A percentile compares a stretch with the other conserved stretches of the same genome.
These are phyloP conservation scores for Nidularia pulvinata DNA, from an alignment of 768 basidiomycete species.

Conservation along the genomic window DNA sequence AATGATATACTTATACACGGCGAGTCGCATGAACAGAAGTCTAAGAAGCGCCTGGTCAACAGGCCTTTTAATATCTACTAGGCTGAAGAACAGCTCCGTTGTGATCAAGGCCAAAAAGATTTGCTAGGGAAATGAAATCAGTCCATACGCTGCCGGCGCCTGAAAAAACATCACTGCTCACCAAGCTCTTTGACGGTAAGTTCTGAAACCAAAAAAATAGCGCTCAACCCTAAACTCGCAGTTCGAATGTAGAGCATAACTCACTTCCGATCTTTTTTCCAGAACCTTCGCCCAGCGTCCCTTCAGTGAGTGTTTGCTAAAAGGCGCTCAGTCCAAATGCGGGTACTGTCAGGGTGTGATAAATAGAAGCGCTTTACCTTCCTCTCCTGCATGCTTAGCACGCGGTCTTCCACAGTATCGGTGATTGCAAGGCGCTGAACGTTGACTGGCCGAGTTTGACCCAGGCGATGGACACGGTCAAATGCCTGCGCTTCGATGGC, in stretches of 20 bases:
- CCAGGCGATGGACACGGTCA: conserved; percentile 58
- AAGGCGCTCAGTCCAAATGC: not conserved
- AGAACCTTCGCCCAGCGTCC: conserved; percentile 59
- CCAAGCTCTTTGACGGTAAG: not conserved
- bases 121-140: not conserved
- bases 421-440: conserved; percentile 58
- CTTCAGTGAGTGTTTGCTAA: conserved; percentile 56
- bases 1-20: too few species aligned
- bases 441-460: conserved; percentile 48
- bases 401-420: conserved; percentile 68
- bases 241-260: not conserved
- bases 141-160: not conserved
- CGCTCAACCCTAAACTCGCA: not conserved
- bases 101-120: not conserved
- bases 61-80: not conserved
- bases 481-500: conserved; percentile 65
- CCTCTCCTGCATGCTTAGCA: conserved; percentile 60
- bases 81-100: not conserved
- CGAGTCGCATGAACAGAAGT: too few species aligned
- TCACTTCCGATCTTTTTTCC: conserved; percentile 55
- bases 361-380: conserved; percentile 36
- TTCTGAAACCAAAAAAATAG: not conserved
- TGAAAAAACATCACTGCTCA: not conserved
- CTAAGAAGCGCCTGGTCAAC: too few species aligned
- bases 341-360: not conserved